phyloP scores from a whole-genome alignment of 352 stramenopile species.

The Hyaloperonospora arabidopsidis region DNA sequence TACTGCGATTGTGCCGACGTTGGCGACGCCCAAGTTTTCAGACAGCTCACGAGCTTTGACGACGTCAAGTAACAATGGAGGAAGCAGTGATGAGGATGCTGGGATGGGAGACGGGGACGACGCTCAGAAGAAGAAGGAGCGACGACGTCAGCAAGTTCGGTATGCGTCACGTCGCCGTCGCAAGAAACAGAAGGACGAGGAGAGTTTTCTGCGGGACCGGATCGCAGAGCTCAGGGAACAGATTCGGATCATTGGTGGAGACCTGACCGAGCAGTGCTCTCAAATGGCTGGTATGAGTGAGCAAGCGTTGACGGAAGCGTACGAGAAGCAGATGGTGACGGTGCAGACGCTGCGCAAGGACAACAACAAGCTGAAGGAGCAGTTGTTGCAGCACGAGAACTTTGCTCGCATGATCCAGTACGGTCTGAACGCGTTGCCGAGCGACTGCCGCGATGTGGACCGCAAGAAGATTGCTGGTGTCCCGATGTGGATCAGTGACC shows the following conservation, averaged over 20 bases:
- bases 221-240: conserved; percentile 82
- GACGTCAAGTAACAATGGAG: conserved; percentile 39
- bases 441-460: conserved; percentile 67
- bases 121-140: conserved; percentile 72
- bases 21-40: conserved; percentile 19
- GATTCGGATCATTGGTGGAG: conserved; percentile 72
- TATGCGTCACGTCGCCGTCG: conserved; percentile 70
- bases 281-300: conserved; percentile 79
- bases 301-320: conserved; percentile 65
- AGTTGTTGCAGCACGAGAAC: conserved; percentile 76
- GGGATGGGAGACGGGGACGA: conserved; percentile 39
- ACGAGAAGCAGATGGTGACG: conserved; percentile 78
- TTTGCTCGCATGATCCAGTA: conserved; percentile 83
- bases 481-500: conserved; percentile 73
- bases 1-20: conserved; percentile 36
- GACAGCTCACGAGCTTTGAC: conserved; percentile 36
- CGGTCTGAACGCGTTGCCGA: conserved; percentile 65
- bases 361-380: conserved; percentile 81
- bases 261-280: conserved; percentile 69
- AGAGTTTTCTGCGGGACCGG: conserved; percentile 68
- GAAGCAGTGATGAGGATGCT: conserved; percentile 51
- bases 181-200: conserved; percentile 82
- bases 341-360: conserved; percentile 74
- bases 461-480: conserved; percentile 68
- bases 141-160: conserved; percentile 65